Base-by-base conservation (phyloP, 768 basidiomycete species). In the Boletus subparvulus region DNA sequence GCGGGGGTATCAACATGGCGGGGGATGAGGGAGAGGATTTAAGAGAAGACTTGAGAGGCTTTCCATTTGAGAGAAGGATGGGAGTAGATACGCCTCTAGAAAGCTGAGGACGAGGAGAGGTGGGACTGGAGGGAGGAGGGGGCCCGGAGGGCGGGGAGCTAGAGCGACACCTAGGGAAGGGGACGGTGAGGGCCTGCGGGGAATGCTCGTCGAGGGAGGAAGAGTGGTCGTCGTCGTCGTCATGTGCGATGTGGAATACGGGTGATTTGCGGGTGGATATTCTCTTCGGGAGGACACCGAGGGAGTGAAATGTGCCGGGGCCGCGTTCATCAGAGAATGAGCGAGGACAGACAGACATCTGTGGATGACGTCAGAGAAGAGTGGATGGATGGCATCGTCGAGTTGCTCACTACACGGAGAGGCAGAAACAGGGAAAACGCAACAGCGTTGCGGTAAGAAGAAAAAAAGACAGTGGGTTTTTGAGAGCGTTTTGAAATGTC, bases 31-130 rank as follows among this genome's bases (percentile, higher is more conserved):
- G 41, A 2, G 66, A 72, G 0, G 77, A 75, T 69, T 96, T 97
- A 64, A 97, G 82, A 2, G 91, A 89, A 0, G 89, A 81, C 66
- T 92, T 92, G 73, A 97, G 86, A 4, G 92, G 89, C 67, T 92
- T 92, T 43, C 94, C 93, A 55, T 87, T 92, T 19, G 83, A 75
- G 35, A 86, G 80, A 24, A 85, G 69, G 51, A 86, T 77, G 14
- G 67, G 78, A 62, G 59, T 72, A 48, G 54, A 79, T 62, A 59
- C 75, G 32, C 51, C 79, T 71, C 60, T 78, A 64, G 54, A 71
- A 13, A 62, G 59, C 16, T 17, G 59, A 11, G 63, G 65, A 35
- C 10, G 52, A 26, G 55, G 40, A 16, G 46, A 60, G 35, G 35
- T 8, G 26, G 60, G 53, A 28, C 12, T 24, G 1, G 46, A 24